Conservation (phyloP, 2,329 filamentous ascomycete genomes). For the Cadophora luteo-olivacea region DNA sequence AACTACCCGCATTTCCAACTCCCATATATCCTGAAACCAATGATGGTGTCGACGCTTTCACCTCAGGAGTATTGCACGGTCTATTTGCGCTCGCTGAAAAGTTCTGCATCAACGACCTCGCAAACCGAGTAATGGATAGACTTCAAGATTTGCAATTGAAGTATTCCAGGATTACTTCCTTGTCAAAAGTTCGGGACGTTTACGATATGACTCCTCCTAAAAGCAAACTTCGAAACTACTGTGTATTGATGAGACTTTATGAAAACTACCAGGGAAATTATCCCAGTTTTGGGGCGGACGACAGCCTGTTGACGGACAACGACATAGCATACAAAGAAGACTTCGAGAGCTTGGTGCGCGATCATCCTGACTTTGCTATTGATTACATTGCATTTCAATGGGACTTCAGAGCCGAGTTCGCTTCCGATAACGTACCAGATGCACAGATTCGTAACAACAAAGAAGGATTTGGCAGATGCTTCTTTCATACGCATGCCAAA, state of each 20-base stretch:
- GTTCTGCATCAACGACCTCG: conserved; percentile 13
- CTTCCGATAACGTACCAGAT: not conserved
- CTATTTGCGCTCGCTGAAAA: conserved; percentile 9
- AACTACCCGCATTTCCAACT: not conserved
- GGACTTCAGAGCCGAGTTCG: not conserved
- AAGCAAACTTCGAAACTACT: conserved; percentile 4
- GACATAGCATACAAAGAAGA: no score
- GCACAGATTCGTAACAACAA: not conserved
- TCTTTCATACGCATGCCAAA: conserved; percentile 16
- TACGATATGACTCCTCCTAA: not conserved
- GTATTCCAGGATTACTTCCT: not conserved
- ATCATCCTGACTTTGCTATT: not conserved
- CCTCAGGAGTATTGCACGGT: not conserved
- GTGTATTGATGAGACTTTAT: not conserved
- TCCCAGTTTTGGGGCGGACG: not conserved
- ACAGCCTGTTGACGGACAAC: no score
- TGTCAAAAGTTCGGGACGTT: not conserved
- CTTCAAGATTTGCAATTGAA: conserved; percentile 1
- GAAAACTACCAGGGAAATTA: not conserved
- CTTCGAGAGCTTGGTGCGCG: no score
- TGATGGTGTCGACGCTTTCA: not conserved
- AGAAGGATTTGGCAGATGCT: conserved; percentile 9
- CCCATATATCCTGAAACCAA: not conserved
- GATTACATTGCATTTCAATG: not conserved
- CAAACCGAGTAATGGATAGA: conserved; percentile 14